phyloP scores from a whole-genome alignment of 139 green algal species.

The Raphidocelis subcapitata region DNA sequence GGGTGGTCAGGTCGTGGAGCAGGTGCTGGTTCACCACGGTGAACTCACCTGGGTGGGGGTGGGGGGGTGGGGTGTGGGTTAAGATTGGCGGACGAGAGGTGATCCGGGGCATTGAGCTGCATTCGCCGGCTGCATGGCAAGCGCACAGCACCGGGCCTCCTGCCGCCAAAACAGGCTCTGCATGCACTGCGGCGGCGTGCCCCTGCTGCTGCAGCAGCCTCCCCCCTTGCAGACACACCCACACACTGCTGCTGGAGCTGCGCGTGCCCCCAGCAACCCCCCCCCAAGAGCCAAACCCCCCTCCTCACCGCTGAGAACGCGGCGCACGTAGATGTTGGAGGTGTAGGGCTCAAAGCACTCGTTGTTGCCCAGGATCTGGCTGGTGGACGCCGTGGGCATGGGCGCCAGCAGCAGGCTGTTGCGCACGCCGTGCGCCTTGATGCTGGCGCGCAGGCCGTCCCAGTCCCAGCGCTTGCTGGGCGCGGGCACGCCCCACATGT shows the following conservation, averaged over 20 bases:
- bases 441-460: conserved; percentile 69
- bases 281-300: too few relatives aligned
- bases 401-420: conserved; percentile 97
- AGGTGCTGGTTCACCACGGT: conserved; percentile 98
- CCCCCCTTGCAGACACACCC: not conserved
- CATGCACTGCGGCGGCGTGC: too few relatives aligned
- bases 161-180: too few relatives aligned
- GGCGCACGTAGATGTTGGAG: conserved; percentile 98
- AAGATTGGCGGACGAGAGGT: not conserved
- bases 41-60: conserved; percentile 60
- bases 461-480: conserved; percentile 82
- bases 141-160: too few relatives aligned
- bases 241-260: too few relatives aligned
- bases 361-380: conserved; percentile 95
- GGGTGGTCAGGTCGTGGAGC: conserved; percentile 86
- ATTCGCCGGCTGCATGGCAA: too few relatives aligned
- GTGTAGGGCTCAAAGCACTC: conserved; percentile 99
- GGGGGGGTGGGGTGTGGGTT: too few relatives aligned
- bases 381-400: conserved; percentile 97
- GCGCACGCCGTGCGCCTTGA: conserved; percentile 85
- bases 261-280: too few relatives aligned
- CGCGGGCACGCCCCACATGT: conserved; percentile 93
- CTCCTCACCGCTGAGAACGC: conserved; percentile 92
- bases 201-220: too few relatives aligned
- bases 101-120: not conserved